Base-by-base conservation (phyloP, 1,139 yeast species). In the Spencermartinsiella ligniputridi region DNA sequence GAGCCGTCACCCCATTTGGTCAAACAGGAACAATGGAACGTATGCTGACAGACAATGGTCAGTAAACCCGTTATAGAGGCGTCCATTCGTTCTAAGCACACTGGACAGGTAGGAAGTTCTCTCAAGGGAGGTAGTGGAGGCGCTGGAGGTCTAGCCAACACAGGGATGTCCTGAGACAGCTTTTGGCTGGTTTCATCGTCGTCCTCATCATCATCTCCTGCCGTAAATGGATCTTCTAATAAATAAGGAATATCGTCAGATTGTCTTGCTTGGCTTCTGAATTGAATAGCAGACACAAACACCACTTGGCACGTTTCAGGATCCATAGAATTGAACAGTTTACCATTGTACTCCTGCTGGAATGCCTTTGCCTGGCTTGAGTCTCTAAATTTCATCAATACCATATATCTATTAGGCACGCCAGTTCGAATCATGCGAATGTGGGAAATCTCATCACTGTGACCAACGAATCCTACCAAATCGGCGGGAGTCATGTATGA, bases 31-130 rank as follows among this genome's bases (percentile, higher is more conserved):
- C 96, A 89, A 62, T 90, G 97, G 64, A 88, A 90, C 0, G 96
- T 88, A 61, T 90, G 97, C 60, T 87, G 96, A 52, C 97, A 90
- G 0, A 94, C 88, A 40, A 87, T 89, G 0, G 97, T 90, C 11
- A 89, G 68, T 13, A 90, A 67, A 0, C 97, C 97, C 0, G 95
- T 82, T 3, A 84, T 72, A 19, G 77, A 76, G 1, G 92, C 74
- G 61, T 90, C 97, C 84, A 90, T 82, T 51, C 95, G 70, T 56
- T 90, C 97, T 19, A 90, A 69, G 59, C 97, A 90, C 0, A 90
- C 97, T 0, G 97, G 96, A 58, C 97, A 90, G 0, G 95, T 84
- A 0, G 97, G 96, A 16, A 90, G 69, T 59, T 90, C 97, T 17
- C 76, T 67, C 16, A 74, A 56, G 3, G 61, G 46, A 13, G 49